phyloP scores from a whole-genome alignment of 192 early-diverging fungal species.

The Coemansia sp. region DNA sequence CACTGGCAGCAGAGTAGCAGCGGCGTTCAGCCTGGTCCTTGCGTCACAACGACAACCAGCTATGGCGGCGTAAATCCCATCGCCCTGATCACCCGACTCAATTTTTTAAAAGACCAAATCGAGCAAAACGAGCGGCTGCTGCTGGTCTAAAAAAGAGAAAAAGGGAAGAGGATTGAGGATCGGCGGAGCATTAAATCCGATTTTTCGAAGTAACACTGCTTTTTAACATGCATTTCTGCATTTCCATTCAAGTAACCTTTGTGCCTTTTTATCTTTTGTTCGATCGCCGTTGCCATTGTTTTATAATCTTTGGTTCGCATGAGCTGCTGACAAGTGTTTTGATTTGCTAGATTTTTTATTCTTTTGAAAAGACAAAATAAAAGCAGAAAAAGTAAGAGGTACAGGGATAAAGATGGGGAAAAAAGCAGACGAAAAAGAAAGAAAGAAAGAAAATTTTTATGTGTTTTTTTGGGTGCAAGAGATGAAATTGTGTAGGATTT shows the following conservation, averaged over 20 bases:
- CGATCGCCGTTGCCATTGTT: too few relatives aligned
- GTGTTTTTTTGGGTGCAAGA: not conserved
- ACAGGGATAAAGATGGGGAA: too few relatives aligned
- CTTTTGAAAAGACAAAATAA: too few relatives aligned
- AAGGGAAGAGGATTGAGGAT: not conserved
- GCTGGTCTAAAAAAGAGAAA: conserved; percentile 12
- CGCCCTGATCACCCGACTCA: conserved; percentile 44
- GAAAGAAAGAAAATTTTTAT: not conserved
- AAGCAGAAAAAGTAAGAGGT: too few relatives aligned
- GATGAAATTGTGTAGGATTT: not conserved
- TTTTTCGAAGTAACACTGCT: not conserved
- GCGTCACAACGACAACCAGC: not conserved
- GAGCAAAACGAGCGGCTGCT: conserved; percentile 45
- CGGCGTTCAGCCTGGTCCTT: not conserved
- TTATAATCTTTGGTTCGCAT: too few relatives aligned
- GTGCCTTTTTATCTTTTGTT: too few relatives aligned
- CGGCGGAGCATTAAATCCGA: not conserved
- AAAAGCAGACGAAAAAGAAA: not conserved
- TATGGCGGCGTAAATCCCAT: conserved; percentile 45
- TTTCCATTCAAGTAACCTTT: not conserved
- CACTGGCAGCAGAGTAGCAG: conserved; percentile 14
- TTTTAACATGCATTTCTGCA: not conserved
- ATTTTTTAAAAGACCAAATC: conserved; percentile 49
- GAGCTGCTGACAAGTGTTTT: too few relatives aligned
- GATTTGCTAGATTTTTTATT: too few relatives aligned